Evolutionary conservation across 805 yeast genomes (phyloP).

Genomic region (Ogataea haglerorum): DNA sequence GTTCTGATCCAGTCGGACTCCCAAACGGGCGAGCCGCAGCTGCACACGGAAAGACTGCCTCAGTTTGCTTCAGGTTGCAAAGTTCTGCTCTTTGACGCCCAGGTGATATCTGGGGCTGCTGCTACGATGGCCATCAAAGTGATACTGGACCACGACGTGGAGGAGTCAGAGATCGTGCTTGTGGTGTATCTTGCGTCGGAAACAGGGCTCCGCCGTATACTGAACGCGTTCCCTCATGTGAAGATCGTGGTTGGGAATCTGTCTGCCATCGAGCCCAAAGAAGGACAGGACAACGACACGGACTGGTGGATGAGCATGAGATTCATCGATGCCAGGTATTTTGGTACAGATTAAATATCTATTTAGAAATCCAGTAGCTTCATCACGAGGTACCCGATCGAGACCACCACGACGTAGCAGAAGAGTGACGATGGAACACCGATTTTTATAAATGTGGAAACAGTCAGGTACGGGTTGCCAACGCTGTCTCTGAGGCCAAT

Average conservation of each 20-base stretch:
- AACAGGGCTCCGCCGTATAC: conserved; percentile 67
- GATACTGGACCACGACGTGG: conserved; percentile 73
- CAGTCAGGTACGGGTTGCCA: conserved; percentile 87
- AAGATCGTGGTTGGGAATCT: conserved; percentile 67
- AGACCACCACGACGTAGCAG: conserved; percentile 67
- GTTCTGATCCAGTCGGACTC: conserved; percentile 84
- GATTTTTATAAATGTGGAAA: conserved; percentile 77
- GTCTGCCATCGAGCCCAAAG: conserved; percentile 34
- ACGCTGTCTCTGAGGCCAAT: conserved; percentile 90
- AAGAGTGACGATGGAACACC: conserved; percentile 87
- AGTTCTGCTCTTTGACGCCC: conserved; percentile 79
- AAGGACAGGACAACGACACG: conserved; percentile 33
- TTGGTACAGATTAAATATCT: conserved; percentile 50
- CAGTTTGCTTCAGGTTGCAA: conserved; percentile 32
- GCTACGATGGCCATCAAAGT: conserved; percentile 93
- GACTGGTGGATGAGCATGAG: conserved; percentile 64
- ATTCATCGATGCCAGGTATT: conserved; percentile 72
- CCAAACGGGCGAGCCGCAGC: conserved; percentile 88
- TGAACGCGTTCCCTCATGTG: conserved; percentile 70
- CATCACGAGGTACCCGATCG: conserved; percentile 79
- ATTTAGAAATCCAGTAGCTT: conserved; percentile 45
- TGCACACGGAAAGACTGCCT: conserved; percentile 81
- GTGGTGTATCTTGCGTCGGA: conserved; percentile 76
- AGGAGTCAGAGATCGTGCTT: conserved; percentile 57
- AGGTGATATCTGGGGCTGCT: conserved; percentile 88